A percentile compares a stretch with the other conserved stretches of the same genome.
Conservation (phyloP, 345 rosid species). For the Brassica carinata region DNA sequence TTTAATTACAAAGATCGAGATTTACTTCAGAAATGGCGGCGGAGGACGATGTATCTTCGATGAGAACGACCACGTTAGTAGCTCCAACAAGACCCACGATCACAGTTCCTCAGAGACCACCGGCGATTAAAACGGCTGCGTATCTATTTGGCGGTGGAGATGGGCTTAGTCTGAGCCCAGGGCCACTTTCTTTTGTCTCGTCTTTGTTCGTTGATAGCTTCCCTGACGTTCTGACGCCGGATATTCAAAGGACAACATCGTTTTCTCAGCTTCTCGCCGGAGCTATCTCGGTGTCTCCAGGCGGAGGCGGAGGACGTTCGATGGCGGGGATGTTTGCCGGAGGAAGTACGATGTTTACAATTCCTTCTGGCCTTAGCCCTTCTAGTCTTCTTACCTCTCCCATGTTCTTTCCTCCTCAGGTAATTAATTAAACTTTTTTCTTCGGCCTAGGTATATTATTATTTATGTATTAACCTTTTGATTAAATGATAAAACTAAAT, state of each 20-base stretch:
- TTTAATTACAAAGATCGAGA: constrained; percentile 10
- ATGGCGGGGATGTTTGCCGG: constrained; percentile 43
- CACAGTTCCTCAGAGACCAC: constrained; percentile 67
- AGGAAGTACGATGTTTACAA: constrained; percentile 61
- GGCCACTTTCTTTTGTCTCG: constrained; percentile 88
- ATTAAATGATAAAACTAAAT: not conserved
- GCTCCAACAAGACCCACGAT: constrained; percentile 64
- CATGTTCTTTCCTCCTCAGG: constrained; percentile 82
- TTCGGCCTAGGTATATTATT: not conserved
- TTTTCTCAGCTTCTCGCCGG: constrained; percentile 94
- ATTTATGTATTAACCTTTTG: not conserved
- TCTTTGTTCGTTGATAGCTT: constrained; percentile 69
- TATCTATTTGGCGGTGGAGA: constrained; percentile 52
- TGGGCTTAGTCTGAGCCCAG: constrained; percentile 72
- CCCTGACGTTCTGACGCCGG: constrained; percentile 50
- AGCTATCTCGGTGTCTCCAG: constrained; percentile 80
- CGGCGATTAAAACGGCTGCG: constrained; percentile 56
- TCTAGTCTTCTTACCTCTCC: constrained; percentile 84
- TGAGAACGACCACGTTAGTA: constrained; percentile 36
- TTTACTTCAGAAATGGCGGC: constrained; percentile 45
- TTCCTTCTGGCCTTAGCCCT: constrained; percentile 92
- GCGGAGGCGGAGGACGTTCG: constrained; percentile 36
- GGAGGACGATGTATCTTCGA: constrained; percentile 44
- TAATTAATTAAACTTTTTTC: constrained; percentile 21
- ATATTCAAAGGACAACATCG: constrained; percentile 44